Percentiles rank a stretch among this genome's conserved stretches.
Evolutionary conservation across 2,329 filamentous ascomycete genomes (phyloP).

Genomic region (Botrytis fabae): DNA sequence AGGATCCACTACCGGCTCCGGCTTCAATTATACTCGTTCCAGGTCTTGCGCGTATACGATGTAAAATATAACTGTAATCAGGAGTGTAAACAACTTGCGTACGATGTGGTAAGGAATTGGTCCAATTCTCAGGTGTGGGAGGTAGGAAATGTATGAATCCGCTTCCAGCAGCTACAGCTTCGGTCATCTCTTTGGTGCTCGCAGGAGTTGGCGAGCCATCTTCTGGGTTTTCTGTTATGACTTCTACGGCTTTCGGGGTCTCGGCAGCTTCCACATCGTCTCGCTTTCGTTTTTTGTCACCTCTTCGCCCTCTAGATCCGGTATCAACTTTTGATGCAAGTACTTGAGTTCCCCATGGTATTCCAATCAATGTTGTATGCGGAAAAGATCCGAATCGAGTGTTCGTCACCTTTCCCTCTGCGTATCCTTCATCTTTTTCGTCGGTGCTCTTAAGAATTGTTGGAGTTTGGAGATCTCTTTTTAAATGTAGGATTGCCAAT

Average conservation of each 20-base stretch:
- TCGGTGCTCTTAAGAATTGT: conserved; percentile 65
- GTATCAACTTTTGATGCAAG: conserved; percentile 88
- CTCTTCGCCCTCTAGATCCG: conserved; percentile 77
- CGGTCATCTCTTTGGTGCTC: conserved; percentile 45
- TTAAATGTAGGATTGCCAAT: conserved; percentile 83
- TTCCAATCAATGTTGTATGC: conserved; percentile 71
- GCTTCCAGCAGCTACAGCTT: conserved; percentile 55
- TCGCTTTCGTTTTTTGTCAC: conserved; percentile 49
- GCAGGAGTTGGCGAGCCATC: conserved; percentile 29
- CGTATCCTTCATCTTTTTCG: conserved; percentile 68
- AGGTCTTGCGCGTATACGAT: conserved; percentile 71
- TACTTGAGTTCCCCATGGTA: conserved; percentile 91
- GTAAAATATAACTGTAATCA: conserved; percentile 82
- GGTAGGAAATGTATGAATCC: conserved; percentile 79
- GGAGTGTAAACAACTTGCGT: conserved; percentile 87
- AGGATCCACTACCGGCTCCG: conserved; percentile 79
- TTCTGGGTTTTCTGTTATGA: conserved; percentile 37
- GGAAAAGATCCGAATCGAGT: conserved; percentile 92
- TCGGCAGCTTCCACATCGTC: conserved; percentile 41
- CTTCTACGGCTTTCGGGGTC: conserved; percentile 24
- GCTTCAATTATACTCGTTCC: conserved; percentile 76
- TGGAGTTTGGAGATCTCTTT: conserved; percentile 80
- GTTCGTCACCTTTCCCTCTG: conserved; percentile 78
- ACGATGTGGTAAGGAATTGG: conserved; percentile 73
- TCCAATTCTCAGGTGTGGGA: conserved; percentile 82